Percentiles rank a stretch among this genome's conserved stretches.
Conservation (phyloP, 2,329 filamentous ascomycete genomes). For the Fusarium coffeatum region DNA sequence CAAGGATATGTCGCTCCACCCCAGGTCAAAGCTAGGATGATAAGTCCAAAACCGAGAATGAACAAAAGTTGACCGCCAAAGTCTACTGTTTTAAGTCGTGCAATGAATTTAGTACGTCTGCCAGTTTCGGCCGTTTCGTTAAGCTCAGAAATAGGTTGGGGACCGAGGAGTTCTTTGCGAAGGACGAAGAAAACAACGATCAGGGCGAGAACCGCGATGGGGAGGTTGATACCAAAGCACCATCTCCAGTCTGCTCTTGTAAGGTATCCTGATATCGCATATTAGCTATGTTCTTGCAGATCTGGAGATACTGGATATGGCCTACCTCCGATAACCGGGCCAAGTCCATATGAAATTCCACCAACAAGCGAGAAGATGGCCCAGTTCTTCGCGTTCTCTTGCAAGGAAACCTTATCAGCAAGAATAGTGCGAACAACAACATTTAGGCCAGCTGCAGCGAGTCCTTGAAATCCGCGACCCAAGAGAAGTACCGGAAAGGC, state of each 20-base stretch:
- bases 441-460: slow-evolving; percentile 70
- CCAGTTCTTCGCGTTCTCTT: slow-evolving; percentile 72
- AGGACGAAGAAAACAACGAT: slow-evolving; percentile 67
- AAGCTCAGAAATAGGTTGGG: slow-evolving; percentile 60
- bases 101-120: slow-evolving; percentile 51
- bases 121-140: slow-evolving; percentile 54
- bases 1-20: slow-evolving; percentile 65
- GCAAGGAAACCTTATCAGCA: slow-evolving; percentile 70
- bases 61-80: slow-evolving; percentile 67
- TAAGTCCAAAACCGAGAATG: slow-evolving; percentile 63
- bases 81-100: slow-evolving; percentile 66
- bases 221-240: slow-evolving; percentile 74
- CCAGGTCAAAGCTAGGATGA: slow-evolving; percentile 68
- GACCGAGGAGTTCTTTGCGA: slow-evolving; percentile 67
- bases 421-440: slow-evolving; percentile 72
- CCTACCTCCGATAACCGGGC: slow-evolving; percentile 69
- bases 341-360: slow-evolving; percentile 69
- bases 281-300: slow-evolving; percentile 8
- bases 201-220: slow-evolving; percentile 63
- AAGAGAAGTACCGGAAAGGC: slow-evolving; percentile 70
- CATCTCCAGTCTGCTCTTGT: slow-evolving; percentile 71
- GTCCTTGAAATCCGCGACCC: slow-evolving; percentile 71
- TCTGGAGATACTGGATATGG: background rate
- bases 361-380: slow-evolving; percentile 70
- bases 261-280: slow-evolving; percentile 55